phyloP scores from a whole-genome alignment of 108 stramenopile species.

The Thalassiosira profunda region DNA sequence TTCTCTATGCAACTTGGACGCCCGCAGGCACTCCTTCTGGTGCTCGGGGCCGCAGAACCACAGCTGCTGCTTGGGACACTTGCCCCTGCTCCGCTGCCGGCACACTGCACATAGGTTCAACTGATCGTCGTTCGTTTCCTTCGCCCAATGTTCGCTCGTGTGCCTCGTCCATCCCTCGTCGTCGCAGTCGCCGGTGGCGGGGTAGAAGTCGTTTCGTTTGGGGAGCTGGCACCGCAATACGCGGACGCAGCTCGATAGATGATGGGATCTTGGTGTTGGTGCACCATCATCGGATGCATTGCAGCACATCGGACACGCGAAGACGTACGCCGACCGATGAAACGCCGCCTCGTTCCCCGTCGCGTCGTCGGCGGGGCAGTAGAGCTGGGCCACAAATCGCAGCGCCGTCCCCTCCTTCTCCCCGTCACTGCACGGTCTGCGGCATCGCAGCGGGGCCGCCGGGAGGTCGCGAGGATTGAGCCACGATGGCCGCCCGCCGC shows the following conservation, averaged over 20 bases:
- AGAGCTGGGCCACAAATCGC: slow-evolving; percentile 72
- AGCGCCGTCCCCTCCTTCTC: slow-evolving; percentile 27
- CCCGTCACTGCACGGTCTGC: slow-evolving; percentile 28
- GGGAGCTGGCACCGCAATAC: slow-evolving; percentile 79
- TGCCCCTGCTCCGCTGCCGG: slow-evolving; percentile 63
- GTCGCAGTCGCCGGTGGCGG: slow-evolving; percentile 7
- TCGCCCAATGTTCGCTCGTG: slow-evolving; percentile 46
- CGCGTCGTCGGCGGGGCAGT: slow-evolving; percentile 77
- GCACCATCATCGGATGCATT: neutral
- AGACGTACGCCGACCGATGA: slow-evolving; percentile 87
- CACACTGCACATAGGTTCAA: slow-evolving; percentile 75
- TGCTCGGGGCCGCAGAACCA: slow-evolving; percentile 76
- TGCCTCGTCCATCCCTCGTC: slow-evolving; percentile 69
- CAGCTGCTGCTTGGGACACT: slow-evolving; percentile 67
- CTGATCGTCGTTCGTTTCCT: slow-evolving; percentile 22
- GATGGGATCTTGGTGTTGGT: no score
- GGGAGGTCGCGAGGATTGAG: slow-evolving; percentile 80
- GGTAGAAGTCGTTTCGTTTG: slow-evolving; percentile 77
- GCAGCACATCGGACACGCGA: slow-evolving; percentile 77
- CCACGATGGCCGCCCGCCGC: slow-evolving; percentile 81
- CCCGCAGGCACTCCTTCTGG: slow-evolving; percentile 71
- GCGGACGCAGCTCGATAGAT: slow-evolving; percentile 45
- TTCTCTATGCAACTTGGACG: slow-evolving; percentile 23
- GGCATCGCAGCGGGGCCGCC: slow-evolving; percentile 30
- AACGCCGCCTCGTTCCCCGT: slow-evolving; percentile 56